These are phyloP conservation scores for Golovinomyces cichoracearum DNA, from an alignment of 2,329 filamentous ascomycete genomes.

Conservation along the genomic window DNA sequence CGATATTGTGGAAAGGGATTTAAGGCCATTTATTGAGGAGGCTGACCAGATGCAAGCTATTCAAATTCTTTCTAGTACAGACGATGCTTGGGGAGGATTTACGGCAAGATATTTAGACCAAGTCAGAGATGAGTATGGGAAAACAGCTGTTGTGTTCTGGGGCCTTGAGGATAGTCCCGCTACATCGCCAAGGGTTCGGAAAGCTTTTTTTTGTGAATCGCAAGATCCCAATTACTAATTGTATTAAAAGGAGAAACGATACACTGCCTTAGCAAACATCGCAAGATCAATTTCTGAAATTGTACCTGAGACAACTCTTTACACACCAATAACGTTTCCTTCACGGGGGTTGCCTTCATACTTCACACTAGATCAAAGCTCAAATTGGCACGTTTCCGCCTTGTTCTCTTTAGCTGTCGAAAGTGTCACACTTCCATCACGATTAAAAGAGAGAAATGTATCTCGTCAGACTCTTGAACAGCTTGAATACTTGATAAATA, in stretches of 20 bases:
- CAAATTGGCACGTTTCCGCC: slow-evolving; percentile 57
- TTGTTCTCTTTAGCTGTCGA: slow-evolving; percentile 55
- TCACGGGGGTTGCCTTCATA: slow-evolving; percentile 29
- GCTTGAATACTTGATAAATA: slow-evolving; percentile 41
- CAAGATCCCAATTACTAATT: background rate
- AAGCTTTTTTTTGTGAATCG: background rate
- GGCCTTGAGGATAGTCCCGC: slow-evolving; percentile 39
- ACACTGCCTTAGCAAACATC: slow-evolving; percentile 43
- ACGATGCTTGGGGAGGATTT: slow-evolving; percentile 66
- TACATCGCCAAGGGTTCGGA: slow-evolving; percentile 26
- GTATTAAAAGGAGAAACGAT: slow-evolving; percentile 28
- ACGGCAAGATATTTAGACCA: slow-evolving; percentile 46
- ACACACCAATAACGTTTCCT: slow-evolving; percentile 47
- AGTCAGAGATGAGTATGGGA: slow-evolving; percentile 73
- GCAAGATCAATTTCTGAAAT: slow-evolving; percentile 46
- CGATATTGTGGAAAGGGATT: slow-evolving; percentile 71
- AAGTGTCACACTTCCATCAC: slow-evolving; percentile 48
- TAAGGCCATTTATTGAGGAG: slow-evolving; percentile 72
- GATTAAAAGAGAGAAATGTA: slow-evolving; percentile 27
- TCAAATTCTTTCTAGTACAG: slow-evolving; percentile 44
- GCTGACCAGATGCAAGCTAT: slow-evolving; percentile 78
- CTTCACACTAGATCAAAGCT: slow-evolving; percentile 32
- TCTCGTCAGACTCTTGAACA: slow-evolving; percentile 27
- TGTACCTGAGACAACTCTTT: slow-evolving; percentile 44
- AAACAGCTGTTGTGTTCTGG: slow-evolving; percentile 68